phyloP scores from a whole-genome alignment of 1,139 yeast genomes.

The Blastobotrys apis region DNA sequence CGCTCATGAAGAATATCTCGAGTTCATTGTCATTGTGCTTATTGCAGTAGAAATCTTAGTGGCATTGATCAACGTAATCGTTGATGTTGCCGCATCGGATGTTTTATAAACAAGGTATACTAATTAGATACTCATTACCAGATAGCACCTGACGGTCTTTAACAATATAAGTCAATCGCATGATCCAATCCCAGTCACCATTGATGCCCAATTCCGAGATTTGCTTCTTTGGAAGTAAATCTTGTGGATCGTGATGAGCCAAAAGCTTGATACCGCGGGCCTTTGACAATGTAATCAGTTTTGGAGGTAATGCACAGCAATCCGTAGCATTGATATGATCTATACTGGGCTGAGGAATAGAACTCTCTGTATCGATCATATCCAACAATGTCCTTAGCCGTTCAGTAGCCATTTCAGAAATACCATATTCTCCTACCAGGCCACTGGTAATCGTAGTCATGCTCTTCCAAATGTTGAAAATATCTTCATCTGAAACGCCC shows the following conservation, averaged over 20 bases:
- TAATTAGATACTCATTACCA: slow-evolving; percentile 28
- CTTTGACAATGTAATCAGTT: slow-evolving; percentile 27
- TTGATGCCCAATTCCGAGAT: slow-evolving; percentile 2
- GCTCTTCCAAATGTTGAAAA: slow-evolving; percentile 26
- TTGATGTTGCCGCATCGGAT: slow-evolving; percentile 27
- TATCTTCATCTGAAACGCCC: slow-evolving; percentile 15
- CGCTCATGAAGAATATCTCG: slow-evolving; percentile 78
- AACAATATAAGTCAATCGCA: slow-evolving; percentile 28
- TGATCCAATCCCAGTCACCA: slow-evolving; percentile 29
- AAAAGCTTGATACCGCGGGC: slow-evolving; percentile 28
- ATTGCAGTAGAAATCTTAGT: slow-evolving; percentile 91
- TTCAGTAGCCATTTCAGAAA: slow-evolving; percentile 30
- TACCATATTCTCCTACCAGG: slow-evolving; percentile 26
- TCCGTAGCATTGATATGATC: slow-evolving; percentile 34
- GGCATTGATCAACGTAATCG: slow-evolving; percentile 61
- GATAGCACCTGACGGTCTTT: slow-evolving; percentile 30
- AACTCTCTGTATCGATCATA: slow-evolving; percentile 11
- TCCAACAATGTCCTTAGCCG: slow-evolving; percentile 23
- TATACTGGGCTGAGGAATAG: slow-evolving; percentile 23
- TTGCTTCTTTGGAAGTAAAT: slow-evolving; percentile 20
- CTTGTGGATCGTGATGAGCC: slow-evolving; percentile 34
- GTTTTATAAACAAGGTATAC: slow-evolving; percentile 12
- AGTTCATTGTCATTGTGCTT: slow-evolving; percentile 84
- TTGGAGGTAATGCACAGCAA: slow-evolving; percentile 34
- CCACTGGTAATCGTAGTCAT: slow-evolving; percentile 15